Conservation (phyloP, 306 rosid species). For the Prunus campanulata region DNA sequence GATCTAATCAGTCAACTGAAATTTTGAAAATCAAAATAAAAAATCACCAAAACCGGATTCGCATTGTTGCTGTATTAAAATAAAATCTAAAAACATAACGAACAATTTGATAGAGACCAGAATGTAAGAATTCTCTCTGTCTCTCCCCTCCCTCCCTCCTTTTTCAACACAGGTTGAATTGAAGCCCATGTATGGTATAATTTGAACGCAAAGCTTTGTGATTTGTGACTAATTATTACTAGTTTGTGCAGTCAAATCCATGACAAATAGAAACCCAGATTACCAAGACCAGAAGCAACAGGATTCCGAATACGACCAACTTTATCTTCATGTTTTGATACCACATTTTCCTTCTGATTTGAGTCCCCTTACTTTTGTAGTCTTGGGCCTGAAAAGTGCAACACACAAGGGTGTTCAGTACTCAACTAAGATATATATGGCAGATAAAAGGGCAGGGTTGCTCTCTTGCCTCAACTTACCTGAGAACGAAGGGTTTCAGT, state of each 20-base stretch:
- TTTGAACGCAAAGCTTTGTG: constrained; percentile 21
- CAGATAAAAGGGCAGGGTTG: constrained; percentile 11
- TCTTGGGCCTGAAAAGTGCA: constrained; percentile 68
- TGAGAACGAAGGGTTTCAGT: constrained; percentile 74
- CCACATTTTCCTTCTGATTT: constrained; percentile 86
- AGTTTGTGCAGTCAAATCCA: constrained; percentile 83
- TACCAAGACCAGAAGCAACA: constrained; percentile 62
- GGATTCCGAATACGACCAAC: constrained; percentile 71
- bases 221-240: constrained; percentile 29
- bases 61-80: constrained; percentile 24
- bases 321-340: constrained; percentile 96
- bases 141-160: constrained; percentile 15
- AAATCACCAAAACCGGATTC: neutral
- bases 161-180: constrained; percentile 20
- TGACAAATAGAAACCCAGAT: constrained; percentile 90
- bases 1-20: neutral
- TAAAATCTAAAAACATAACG: constrained; percentile 22
- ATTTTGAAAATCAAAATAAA: neutral
- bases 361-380: constrained; percentile 64
- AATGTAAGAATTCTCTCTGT: constrained; percentile 19
- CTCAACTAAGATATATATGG: neutral
- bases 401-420: constrained; percentile 20
- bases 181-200: constrained; percentile 12
- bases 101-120: constrained; percentile 33
- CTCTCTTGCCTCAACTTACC: constrained; percentile 38